These are phyloP conservation scores for Trypanosoma cruzi DNA, from an alignment of 208 protist species.

Conservation along the genomic window DNA sequence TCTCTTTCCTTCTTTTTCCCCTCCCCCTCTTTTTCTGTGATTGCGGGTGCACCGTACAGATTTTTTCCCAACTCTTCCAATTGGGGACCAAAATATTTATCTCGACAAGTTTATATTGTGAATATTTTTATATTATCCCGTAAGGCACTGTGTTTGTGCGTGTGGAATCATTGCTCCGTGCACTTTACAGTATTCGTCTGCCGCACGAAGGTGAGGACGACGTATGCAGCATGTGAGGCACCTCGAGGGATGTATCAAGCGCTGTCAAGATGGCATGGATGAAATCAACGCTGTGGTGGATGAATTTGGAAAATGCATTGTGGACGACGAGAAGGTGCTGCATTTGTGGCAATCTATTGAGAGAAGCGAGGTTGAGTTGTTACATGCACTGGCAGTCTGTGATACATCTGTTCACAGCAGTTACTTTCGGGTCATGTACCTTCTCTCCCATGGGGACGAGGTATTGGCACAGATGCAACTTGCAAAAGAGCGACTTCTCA, in stretches of 20 bases:
- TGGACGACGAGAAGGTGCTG: background rate
- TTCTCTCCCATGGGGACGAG: slow-evolving; percentile 11
- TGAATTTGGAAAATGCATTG: too few relatives aligned
- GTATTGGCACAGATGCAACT: slow-evolving; percentile 23
- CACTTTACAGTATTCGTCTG: background rate
- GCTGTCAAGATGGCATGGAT: slow-evolving; percentile 11
- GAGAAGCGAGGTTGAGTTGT: background rate
- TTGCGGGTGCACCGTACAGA: background rate
- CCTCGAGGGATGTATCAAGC: slow-evolving; percentile 9
- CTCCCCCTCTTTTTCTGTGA: background rate
- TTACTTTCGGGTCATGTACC: background rate
- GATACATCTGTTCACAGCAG: background rate
- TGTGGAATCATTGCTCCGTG: background rate
- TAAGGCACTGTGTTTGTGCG: background rate
- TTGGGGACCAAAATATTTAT: background rate
- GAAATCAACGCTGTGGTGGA: background rate
- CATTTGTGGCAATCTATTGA: slow-evolving; percentile 13
- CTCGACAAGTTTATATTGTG: background rate
- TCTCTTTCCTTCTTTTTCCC: background rate
- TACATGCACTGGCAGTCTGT: background rate
- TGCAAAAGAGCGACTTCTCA: slow-evolving; percentile 18
- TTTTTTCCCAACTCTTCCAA: background rate
- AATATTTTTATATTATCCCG: background rate
- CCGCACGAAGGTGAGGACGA: background rate
- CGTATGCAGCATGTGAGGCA: background rate